A percentile compares a stretch with the other conserved stretches of the same genome.
Evolutionary conservation across 805 yeast species (phyloP).

Genomic region (Kluyveromyces wickerhamii): DNA sequence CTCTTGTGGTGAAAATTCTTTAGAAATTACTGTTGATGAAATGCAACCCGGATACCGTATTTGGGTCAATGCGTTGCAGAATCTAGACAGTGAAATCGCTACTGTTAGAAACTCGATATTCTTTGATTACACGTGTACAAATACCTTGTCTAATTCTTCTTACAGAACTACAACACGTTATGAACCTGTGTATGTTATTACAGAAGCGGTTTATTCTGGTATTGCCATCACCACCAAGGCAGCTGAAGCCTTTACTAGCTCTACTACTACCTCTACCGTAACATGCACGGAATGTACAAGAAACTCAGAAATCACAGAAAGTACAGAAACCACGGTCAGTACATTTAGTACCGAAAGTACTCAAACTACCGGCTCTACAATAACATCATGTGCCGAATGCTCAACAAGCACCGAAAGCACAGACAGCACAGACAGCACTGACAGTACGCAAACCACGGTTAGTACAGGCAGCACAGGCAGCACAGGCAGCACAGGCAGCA

Average conservation of each 20-base stretch:
- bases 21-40: slow-evolving; percentile 16
- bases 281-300: not conserved
- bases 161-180: slow-evolving; percentile 11
- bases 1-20: slow-evolving; percentile 19
- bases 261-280: slow-evolving; percentile 1
- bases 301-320: too few relatives aligned
- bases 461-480: not conserved
- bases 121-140: slow-evolving; percentile 21
- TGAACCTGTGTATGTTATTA: slow-evolving; percentile 8
- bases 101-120: slow-evolving; percentile 17
- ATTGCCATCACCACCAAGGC: slow-evolving; percentile 3
- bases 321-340: not conserved
- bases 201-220: slow-evolving; percentile 9
- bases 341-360: not conserved
- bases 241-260: not conserved
- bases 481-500: not conserved
- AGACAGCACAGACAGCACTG: not conserved
- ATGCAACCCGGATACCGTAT: slow-evolving; percentile 24
- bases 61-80: slow-evolving; percentile 30
- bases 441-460: not conserved
- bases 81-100: slow-evolving; percentile 14
- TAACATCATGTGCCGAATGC: not conserved
- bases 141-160: slow-evolving; percentile 21
- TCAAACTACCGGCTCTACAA: not conserved
- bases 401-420: not conserved